These are phyloP conservation scores for Neurospora pannonica DNA, from an alignment of 495 filamentous ascomycete genomes.

Conservation along the genomic window DNA sequence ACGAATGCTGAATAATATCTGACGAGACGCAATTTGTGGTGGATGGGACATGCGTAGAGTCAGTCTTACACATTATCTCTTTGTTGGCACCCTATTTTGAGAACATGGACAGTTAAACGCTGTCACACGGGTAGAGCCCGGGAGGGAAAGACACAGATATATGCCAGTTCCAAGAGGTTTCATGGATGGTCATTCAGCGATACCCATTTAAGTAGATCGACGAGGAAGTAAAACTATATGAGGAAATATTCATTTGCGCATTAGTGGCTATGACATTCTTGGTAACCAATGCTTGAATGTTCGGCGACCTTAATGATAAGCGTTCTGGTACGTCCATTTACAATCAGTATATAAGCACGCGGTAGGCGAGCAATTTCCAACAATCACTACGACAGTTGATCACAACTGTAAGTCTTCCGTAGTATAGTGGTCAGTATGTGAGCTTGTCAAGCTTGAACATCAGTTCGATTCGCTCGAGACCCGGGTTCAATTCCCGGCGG, in stretches of 20 bases:
- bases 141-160: neutral
- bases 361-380: too few relatives aligned
- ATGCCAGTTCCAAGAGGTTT: neutral
- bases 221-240: too few relatives aligned
- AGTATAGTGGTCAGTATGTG: neutral
- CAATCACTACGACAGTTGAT: neutral
- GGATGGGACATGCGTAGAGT: neutral
- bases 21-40: neutral
- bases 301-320: neutral
- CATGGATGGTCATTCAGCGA: neutral
- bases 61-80: neutral
- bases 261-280: neutral
- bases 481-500: neutral
- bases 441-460: neutral
- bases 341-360: too few relatives aligned
- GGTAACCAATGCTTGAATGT: neutral
- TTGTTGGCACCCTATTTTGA: neutral
- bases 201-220: neutral
- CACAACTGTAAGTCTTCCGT: neutral
- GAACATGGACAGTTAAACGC: neutral
- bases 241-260: neutral
- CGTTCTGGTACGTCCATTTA: too few relatives aligned
- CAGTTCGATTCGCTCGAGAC: neutral
- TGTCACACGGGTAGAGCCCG: neutral
- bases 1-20: neutral